A percentile compares a stretch with the other conserved stretches of the same genome.
Evolutionary conservation across 257 asterid genomes (phyloP).

Genomic region (Nicotiana sylvestris): DNA sequence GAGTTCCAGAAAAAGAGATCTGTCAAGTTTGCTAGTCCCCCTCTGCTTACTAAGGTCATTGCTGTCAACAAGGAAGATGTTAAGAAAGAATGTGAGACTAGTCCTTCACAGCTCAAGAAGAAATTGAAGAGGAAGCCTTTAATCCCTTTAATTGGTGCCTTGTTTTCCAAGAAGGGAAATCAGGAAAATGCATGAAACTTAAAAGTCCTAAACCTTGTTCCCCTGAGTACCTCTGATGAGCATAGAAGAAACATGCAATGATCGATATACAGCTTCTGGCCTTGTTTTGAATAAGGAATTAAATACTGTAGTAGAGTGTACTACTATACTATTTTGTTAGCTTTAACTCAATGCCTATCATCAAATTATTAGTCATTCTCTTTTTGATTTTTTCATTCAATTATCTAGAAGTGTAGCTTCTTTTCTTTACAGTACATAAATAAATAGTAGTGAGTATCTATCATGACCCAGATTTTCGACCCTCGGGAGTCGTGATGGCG

Average conservation of each 20-base stretch:
- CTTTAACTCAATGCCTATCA: neutral
- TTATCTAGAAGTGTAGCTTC: neutral
- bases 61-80: constrained; percentile 19
- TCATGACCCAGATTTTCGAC: too few species aligned
- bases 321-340: neutral
- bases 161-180: constrained; percentile 42
- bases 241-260: neutral
- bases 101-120: constrained; percentile 26
- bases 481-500: too few species aligned
- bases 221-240: neutral
- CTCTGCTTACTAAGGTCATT: constrained; percentile 44
- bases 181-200: constrained; percentile 9
- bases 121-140: constrained; percentile 53
- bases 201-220: neutral
- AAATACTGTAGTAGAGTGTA: neutral
- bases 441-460: too few species aligned
- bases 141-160: constrained; percentile 50
- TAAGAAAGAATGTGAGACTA: constrained; percentile 7
- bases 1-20: constrained; percentile 55
- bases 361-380: neutral
- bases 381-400: neutral
- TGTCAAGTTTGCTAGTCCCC: constrained; percentile 78
- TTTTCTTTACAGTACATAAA: too few species aligned
- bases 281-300: neutral
- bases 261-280: neutral